phyloP scores from a whole-genome alignment of 2,329 filamentous ascomycete species.

The Clarireedia homoeocarpa region DNA sequence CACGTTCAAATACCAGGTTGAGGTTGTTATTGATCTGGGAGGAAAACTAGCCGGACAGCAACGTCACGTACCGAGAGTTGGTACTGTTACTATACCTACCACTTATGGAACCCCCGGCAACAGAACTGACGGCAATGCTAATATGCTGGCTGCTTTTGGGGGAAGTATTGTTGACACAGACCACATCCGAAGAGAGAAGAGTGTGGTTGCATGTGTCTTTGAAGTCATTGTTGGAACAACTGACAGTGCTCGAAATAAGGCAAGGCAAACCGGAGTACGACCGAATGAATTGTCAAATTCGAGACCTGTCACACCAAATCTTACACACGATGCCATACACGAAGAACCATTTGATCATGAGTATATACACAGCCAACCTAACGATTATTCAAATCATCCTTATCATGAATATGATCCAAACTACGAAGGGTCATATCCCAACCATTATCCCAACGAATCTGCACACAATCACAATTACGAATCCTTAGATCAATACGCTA shows the following conservation, averaged over 20 bases:
- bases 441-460: conserved; percentile 21
- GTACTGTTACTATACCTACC: conserved; percentile 22
- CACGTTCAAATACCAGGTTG: conserved; percentile 87
- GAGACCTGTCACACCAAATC: conserved; percentile 10
- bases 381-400: conserved; percentile 26
- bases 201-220: conserved; percentile 79
- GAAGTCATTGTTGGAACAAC: conserved; percentile 81
- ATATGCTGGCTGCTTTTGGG: conserved; percentile 45
- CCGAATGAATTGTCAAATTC: conserved; percentile 16
- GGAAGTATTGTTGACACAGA: conserved; percentile 81
- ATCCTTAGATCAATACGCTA: conserved; percentile 29
- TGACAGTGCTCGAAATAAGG: conserved; percentile 49
- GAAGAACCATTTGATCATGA: conserved; percentile 15
- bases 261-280: conserved; percentile 20
- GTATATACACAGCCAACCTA: conserved; percentile 2
- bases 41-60: conserved; percentile 72
- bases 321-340: conserved; percentile 18
- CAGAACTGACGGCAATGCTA: conserved; percentile 30
- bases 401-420: conserved; percentile 28
- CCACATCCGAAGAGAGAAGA: conserved; percentile 77
- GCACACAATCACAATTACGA: conserved; percentile 21
- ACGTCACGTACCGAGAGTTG: conserved; percentile 26
- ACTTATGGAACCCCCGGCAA: conserved; percentile 16
- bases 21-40: conserved; percentile 87
- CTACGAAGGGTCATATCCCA: conserved; percentile 23